Percentiles rank a stretch among this genome's conserved stretches.
phyloP scores from a whole-genome alignment of 1,284 basidiomycete species.

The Pyrrhoderma noxium region DNA sequence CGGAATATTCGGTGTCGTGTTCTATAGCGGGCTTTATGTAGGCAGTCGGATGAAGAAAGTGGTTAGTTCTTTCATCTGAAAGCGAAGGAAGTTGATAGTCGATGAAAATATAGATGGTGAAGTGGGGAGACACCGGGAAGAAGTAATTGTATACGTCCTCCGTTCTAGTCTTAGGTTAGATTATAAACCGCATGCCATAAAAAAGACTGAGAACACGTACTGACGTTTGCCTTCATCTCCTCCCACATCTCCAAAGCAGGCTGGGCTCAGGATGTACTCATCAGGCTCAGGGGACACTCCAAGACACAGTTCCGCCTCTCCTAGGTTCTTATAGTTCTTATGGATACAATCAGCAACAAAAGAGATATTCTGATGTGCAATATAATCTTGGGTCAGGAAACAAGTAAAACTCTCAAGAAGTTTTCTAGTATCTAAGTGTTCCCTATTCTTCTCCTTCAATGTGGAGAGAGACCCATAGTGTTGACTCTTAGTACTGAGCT shows the following conservation, averaged over 20 bases:
- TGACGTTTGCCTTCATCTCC: slow-evolving; percentile 19
- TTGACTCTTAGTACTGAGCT: slow-evolving; percentile 18
- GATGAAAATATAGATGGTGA: slow-evolving; percentile 43
- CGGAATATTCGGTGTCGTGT: slow-evolving; percentile 40
- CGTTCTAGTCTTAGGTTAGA: neutral
- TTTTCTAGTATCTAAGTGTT: neutral
- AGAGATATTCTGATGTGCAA: slow-evolving; percentile 1
- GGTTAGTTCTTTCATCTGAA: neutral
- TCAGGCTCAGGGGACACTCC: slow-evolving; percentile 36
- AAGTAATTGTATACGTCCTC: slow-evolving; percentile 38
- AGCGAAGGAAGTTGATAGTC: slow-evolving; percentile 11
- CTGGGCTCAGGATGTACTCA: slow-evolving; percentile 38
- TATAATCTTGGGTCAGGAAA: slow-evolving; percentile 17
- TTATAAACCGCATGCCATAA: too few relatives aligned
- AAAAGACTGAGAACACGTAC: too few relatives aligned
- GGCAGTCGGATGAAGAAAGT: slow-evolving; percentile 4
- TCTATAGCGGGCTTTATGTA: slow-evolving; percentile 26
- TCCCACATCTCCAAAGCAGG: slow-evolving; percentile 39
- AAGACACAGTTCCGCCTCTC: slow-evolving; percentile 29
- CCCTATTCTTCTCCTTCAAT: too few relatives aligned
- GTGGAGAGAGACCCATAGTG: too few relatives aligned
- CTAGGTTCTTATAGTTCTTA: slow-evolving; percentile 26
- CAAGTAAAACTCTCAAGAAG: slow-evolving; percentile 14
- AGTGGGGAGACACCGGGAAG: slow-evolving; percentile 45
- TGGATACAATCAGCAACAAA: slow-evolving; percentile 20